Base-by-base conservation (phyloP, 257 asterid species). In the Nicotiana sylvestris region DNA sequence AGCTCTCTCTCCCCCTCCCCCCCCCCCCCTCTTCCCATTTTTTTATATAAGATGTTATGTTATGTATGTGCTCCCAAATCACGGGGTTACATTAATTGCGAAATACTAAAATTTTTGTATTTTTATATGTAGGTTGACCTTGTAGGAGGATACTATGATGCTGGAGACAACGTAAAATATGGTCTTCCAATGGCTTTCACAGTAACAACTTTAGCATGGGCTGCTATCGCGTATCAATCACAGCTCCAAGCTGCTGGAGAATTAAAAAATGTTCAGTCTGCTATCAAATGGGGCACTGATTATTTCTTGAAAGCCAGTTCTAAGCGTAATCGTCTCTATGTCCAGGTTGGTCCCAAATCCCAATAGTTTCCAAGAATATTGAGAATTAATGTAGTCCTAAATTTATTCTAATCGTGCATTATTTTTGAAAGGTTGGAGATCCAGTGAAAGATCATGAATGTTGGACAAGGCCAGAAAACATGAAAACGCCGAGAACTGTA, bases 171-270 rank as follows among this genome's bases (percentile, higher is more conserved):
- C 29, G 95, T 92, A 12, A 95, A 95, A 81, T 95, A 87, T 77
- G 97, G 97, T 5, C 89, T 92, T 64, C 98, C 98, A 27, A 77
- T 95, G 94, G 98, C 98, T 46, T 95, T 95, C 81, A 93, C 98
- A 2, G 83, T 91, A 11, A 95, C 98, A 55, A 93, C 96, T 2
- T 82, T 92, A 15, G 66, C 98, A 4, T 93, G 98, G 98, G 94
- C 88, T 17, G 97, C 94, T 46, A 84, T 88, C 0, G 80, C 70
- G 1, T 93, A 91, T 57, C 35, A 80, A 17, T 17, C 88, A 0
- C 93, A 91, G 86, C 86, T 95, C 4, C 84, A 86, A 78, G 86
- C 90, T 0, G 91, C 97, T 25, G 97, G 98, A 57, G 97, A 95
- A 78, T 16, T 87, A 81, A 72, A 88, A 9, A 89, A 91, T 46